These are phyloP conservation scores for Myriosclerotinia duriaeana DNA, from an alignment of 2,329 filamentous ascomycete genomes.

Conservation along the genomic window DNA sequence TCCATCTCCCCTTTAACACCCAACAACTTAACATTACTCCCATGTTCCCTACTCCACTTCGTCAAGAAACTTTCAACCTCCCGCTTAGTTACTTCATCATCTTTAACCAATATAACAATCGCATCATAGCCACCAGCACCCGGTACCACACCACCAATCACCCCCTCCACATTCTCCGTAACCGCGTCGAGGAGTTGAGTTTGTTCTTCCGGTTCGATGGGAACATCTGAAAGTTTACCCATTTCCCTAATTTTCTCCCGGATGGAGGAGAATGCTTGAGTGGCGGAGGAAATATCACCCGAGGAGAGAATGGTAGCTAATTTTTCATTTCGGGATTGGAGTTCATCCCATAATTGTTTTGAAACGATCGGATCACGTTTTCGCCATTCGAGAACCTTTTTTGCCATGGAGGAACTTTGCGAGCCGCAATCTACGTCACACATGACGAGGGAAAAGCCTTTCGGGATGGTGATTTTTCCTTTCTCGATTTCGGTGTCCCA, in stretches of 20 bases:
- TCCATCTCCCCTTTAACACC: slow-evolving; percentile 71
- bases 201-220: slow-evolving; percentile 86
- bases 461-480: slow-evolving; percentile 67
- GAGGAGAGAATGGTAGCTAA: slow-evolving; percentile 63
- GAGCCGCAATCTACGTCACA: slow-evolving; percentile 95
- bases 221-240: slow-evolving; percentile 71
- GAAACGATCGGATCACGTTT: slow-evolving; percentile 63
- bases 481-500: slow-evolving; percentile 83
- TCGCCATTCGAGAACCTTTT: slow-evolving; percentile 82
- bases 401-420: slow-evolving; percentile 94
- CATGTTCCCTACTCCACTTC: slow-evolving; percentile 61
- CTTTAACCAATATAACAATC: slow-evolving; percentile 73
- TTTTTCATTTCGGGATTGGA: slow-evolving; percentile 73
- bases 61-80: slow-evolving; percentile 62
- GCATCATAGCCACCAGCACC: slow-evolving; percentile 95
- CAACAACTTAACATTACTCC: slow-evolving; percentile 65
- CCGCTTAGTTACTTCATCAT: slow-evolving; percentile 63
- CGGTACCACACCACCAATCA: slow-evolving; percentile 46
- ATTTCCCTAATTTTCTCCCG: slow-evolving; percentile 71
- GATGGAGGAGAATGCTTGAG: slow-evolving; percentile 37
- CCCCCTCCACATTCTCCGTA: slow-evolving; percentile 53
- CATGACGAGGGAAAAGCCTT: slow-evolving; percentile 78
- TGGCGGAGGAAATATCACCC: slow-evolving; percentile 49
- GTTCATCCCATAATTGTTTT: slow-evolving; percentile 66
- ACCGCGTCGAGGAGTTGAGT: slow-evolving; percentile 80